Conservation (phyloP, 1,139 yeast species). For the Kluyveromyces sp. region DNA sequence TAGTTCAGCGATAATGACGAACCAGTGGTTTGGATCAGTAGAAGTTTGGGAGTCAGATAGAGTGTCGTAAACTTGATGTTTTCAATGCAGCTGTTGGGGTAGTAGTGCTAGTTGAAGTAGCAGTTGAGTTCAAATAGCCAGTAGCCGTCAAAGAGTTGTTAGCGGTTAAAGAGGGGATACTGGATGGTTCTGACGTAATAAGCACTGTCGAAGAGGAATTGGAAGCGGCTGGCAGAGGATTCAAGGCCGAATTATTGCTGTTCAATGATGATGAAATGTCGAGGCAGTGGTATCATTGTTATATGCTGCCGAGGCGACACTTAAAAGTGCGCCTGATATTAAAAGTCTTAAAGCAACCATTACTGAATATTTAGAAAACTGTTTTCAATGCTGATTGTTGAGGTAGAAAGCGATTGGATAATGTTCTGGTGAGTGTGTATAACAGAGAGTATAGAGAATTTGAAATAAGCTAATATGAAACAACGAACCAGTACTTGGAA, state of each 20-base stretch:
- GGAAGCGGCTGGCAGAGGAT: neutral
- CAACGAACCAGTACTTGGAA: no score
- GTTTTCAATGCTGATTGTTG: neutral
- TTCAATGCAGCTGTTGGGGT: constrained; percentile 9
- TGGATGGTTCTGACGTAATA: neutral
- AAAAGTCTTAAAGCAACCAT: neutral
- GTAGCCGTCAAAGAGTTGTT: neutral
- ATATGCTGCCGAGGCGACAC: neutral
- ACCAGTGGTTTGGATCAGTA: constrained; percentile 23
- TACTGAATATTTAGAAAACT: neutral
- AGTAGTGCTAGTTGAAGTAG: constrained; percentile 1
- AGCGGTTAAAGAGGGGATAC: neutral
- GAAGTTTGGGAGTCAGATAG: constrained; percentile 17
- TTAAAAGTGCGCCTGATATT: neutral
- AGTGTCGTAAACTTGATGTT: constrained; percentile 20
- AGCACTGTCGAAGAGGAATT: neutral
- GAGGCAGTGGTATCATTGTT: neutral
- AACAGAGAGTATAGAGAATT: no score
- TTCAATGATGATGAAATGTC: neutral
- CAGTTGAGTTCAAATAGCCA: neutral
- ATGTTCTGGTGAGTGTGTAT: no score
- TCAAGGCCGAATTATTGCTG: neutral
- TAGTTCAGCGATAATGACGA: constrained; percentile 20
- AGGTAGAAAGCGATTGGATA: neutral
- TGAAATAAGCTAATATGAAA: no score